These are phyloP conservation scores for Teratosphaeria viscida DNA, from an alignment of 2,329 filamentous ascomycete species.

Conservation along the genomic window DNA sequence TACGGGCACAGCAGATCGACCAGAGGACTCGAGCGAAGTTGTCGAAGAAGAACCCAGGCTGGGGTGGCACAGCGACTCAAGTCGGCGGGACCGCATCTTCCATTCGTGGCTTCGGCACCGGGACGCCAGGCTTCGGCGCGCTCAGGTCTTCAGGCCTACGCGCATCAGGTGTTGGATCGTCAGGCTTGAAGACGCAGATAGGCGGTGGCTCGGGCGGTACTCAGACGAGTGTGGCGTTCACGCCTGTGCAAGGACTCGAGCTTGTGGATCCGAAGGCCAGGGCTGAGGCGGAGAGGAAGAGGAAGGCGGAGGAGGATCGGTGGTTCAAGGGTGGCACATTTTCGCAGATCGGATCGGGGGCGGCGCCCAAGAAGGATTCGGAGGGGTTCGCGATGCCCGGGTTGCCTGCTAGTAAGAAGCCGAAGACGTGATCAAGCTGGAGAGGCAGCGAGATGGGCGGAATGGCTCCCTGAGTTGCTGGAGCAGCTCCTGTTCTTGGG, in stretches of 20 bases:
- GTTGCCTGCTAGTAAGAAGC: conserved; percentile 63
- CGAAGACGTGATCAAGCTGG: conserved; percentile 8
- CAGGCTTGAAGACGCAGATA: conserved; percentile 19
- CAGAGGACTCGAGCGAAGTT: conserved; percentile 87
- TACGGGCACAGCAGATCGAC: conserved; percentile 82
- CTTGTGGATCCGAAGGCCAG: conserved; percentile 87
- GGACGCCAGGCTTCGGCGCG: conserved; percentile 52
- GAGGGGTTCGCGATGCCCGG: conserved; percentile 75
- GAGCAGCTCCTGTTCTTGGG: background rate
- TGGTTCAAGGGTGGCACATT: conserved; percentile 92
- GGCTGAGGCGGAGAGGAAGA: conserved; percentile 77
- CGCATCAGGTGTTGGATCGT: conserved; percentile 64
- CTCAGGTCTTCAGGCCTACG: conserved; percentile 71
- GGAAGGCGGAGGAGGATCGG: conserved; percentile 85
- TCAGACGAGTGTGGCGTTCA: conserved; percentile 76
- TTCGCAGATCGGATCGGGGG: conserved; percentile 59
- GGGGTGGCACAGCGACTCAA: conserved; percentile 54
- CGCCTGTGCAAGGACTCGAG: conserved; percentile 87
- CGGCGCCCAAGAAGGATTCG: conserved; percentile 41
- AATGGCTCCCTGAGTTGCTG: too few species aligned
- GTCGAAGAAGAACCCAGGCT: conserved; percentile 89
- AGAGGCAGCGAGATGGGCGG: background rate
- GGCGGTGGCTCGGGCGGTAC: conserved; percentile 49
- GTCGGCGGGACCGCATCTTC: conserved; percentile 66
- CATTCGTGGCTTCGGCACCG: conserved; percentile 57